Conservation (phyloP, 2,329 filamentous ascomycete species). For the Raffaelea ambrosiae region DNA sequence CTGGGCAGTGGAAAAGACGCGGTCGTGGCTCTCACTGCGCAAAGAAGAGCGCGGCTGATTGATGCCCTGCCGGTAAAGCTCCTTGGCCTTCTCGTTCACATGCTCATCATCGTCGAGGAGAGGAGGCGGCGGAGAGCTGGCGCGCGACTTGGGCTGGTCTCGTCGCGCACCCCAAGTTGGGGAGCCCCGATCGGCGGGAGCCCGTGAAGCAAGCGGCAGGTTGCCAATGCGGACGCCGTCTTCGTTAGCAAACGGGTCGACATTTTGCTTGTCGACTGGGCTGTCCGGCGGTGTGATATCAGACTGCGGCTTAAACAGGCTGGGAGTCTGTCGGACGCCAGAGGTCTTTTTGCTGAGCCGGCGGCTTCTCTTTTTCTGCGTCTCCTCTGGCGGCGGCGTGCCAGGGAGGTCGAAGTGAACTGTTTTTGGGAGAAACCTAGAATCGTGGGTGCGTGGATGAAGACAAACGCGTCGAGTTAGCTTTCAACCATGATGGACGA, state of each 20-base stretch:
- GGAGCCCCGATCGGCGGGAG: constrained; percentile 66
- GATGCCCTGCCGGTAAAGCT: constrained; percentile 48
- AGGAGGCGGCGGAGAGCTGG: constrained; percentile 64
- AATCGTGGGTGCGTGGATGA: constrained; percentile 19
- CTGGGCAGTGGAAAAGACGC: constrained; percentile 64
- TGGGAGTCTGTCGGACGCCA: constrained; percentile 33
- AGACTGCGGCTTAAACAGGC: constrained; percentile 40
- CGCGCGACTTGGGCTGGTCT: constrained; percentile 71
- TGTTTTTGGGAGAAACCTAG: constrained; percentile 88
- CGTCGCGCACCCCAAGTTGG: constrained; percentile 67
- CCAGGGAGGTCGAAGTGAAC: constrained; percentile 71
- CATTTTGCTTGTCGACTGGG: constrained; percentile 36
- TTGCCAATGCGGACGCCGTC: constrained; percentile 51
- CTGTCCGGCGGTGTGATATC: constrained; percentile 49
- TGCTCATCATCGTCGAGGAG: constrained; percentile 61
- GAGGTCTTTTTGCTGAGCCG: constrained; percentile 13
- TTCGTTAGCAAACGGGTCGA: constrained; percentile 48
- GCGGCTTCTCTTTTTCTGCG: constrained; percentile 14
- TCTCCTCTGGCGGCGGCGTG: constrained; percentile 28
- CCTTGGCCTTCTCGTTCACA: constrained; percentile 44
- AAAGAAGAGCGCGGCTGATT: constrained; percentile 41
- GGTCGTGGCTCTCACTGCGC: constrained; percentile 57
- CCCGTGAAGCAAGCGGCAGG: constrained; percentile 36
- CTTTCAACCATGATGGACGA: too few relatives aligned
- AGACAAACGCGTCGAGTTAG: too few relatives aligned